Base-by-base conservation (phyloP, 768 basidiomycete species). In the Scleroderma citrinum region DNA sequence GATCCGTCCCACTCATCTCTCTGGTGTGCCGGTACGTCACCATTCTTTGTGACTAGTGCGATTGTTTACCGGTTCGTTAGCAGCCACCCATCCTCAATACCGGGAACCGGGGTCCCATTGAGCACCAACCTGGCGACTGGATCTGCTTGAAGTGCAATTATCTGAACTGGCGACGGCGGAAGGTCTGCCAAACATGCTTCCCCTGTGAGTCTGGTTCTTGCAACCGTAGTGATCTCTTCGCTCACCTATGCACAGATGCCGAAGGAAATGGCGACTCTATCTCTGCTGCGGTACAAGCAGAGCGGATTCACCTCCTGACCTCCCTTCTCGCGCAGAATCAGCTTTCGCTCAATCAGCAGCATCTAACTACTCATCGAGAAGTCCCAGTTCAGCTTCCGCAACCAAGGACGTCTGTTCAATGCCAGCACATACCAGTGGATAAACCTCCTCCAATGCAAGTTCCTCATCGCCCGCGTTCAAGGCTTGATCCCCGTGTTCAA, bases 231-330 rank as follows among this genome's bases (percentile, higher is more conserved):
- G 36, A 16, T 48, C 47, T 46, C 43, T 50, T 62, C 38, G 60
- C 46, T 10, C 12, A 24, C 30, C 12, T 40, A 29, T 11, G 12
- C 4, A 29, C 52, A 90, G 87, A 90, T 55, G 89, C 89, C 12
- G 89, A 92, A 61, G 89, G 89, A 2, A 91, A 92, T 57, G 87
- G 87, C 3, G 89, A 92, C 64, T 90, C 87, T 3, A 87, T 91
- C 59, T 89, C 87, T 39, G 77, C 83, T 32, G 85, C 86, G 20
- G 87, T 91, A 37, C 89, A 92, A 65, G 82, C 86, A 14, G 89
- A 91, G 61, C 81, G 89, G 47, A 89, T 92, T 55, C 82, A 84
- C 21, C 73, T 91, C 17, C 75, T 92, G 44, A 85, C 87, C 2
- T 80, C 83, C 44, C 83, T 89, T 37, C 78, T 91, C 45, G 68